Percentiles rank a stretch among this genome's conserved stretches.
Evolutionary conservation across 306 rosid species (phyloP).

Genomic region (Hippophae rhamnoides): DNA sequence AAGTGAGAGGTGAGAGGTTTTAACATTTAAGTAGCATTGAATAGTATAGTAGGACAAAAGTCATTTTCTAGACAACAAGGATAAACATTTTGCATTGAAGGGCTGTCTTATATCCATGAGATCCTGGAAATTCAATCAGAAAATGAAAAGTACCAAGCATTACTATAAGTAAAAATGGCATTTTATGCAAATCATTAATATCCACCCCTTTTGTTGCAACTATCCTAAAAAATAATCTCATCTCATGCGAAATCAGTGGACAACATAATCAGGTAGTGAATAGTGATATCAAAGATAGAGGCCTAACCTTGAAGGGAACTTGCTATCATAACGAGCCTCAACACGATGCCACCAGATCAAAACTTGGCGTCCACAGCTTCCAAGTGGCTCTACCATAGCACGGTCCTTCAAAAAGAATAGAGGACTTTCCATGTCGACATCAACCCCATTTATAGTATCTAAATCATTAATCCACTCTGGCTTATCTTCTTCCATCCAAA

Average conservation of each 20-base stretch:
- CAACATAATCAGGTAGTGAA: background rate
- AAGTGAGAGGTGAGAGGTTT: too few species aligned
- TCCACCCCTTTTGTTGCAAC: background rate
- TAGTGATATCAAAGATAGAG: constrained; percentile 11
- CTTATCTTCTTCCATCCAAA: constrained; percentile 77
- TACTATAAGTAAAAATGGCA: background rate
- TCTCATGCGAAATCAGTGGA: too few species aligned
- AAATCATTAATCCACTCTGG: constrained; percentile 83
- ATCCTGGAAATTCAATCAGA: too few species aligned
- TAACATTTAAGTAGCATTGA: too few species aligned
- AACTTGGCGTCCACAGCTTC: constrained; percentile 87
- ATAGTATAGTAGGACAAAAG: too few species aligned
- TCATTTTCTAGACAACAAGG: too few species aligned
- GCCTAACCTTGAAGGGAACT: constrained; percentile 79
- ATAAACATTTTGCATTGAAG: too few species aligned
- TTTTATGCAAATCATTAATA: background rate
- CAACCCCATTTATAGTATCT: constrained; percentile 43
- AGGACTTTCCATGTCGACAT: constrained; percentile 60
- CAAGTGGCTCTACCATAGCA: constrained; percentile 86
- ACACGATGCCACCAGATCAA: constrained; percentile 96
- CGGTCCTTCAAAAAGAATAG: constrained; percentile 67
- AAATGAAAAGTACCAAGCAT: background rate
- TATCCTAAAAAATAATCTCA: background rate
- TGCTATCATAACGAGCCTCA: constrained; percentile 98
- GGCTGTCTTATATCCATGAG: too few species aligned